Percentiles rank a stretch among this genome's conserved stretches.
phyloP scores from a whole-genome alignment of 2,329 filamentous ascomycete species.

The Hypoxylon sp. region DNA sequence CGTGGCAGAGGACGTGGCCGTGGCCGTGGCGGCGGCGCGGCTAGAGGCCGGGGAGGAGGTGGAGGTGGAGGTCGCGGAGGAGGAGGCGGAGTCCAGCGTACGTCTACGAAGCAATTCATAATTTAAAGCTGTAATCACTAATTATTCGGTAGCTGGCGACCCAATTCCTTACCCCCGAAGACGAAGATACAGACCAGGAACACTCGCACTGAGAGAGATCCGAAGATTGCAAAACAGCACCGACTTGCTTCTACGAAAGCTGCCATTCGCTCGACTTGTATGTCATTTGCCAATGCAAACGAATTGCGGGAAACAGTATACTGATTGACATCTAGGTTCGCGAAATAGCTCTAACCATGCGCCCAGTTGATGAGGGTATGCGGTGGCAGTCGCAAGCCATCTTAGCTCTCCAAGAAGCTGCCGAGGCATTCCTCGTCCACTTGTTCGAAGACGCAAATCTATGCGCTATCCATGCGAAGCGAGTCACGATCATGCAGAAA shows the following conservation, averaged over 20 bases:
- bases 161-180: constrained; percentile 73
- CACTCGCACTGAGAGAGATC: constrained; percentile 91
- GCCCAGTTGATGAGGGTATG: constrained; percentile 75
- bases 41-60: constrained; percentile 37
- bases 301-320: constrained; percentile 1
- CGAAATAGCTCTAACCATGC: constrained; percentile 77
- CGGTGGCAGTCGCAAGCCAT: constrained; percentile 98
- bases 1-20: constrained; percentile 36
- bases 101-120: constrained; percentile 53
- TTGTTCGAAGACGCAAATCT: constrained; percentile 97
- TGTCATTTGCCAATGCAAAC: constrained; percentile 40
- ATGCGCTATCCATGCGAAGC: constrained; percentile 95
- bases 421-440: constrained; percentile 96
- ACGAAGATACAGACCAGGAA: constrained; percentile 81
- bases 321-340: constrained; percentile 63
- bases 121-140: constrained; percentile 32
- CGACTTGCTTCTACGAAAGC: constrained; percentile 84
- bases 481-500: constrained; percentile 98
- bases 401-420: constrained; percentile 90
- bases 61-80: constrained; percentile 30
- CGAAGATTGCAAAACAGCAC: constrained; percentile 89
- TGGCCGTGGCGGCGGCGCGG: constrained; percentile 38
- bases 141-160: constrained; percentile 73
- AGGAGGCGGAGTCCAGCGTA: constrained; percentile 42
- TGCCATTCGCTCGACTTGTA: constrained; percentile 84